These are phyloP conservation scores for Sophora flavescens DNA, from an alignment of 306 rosid genomes.

Conservation along the genomic window DNA sequence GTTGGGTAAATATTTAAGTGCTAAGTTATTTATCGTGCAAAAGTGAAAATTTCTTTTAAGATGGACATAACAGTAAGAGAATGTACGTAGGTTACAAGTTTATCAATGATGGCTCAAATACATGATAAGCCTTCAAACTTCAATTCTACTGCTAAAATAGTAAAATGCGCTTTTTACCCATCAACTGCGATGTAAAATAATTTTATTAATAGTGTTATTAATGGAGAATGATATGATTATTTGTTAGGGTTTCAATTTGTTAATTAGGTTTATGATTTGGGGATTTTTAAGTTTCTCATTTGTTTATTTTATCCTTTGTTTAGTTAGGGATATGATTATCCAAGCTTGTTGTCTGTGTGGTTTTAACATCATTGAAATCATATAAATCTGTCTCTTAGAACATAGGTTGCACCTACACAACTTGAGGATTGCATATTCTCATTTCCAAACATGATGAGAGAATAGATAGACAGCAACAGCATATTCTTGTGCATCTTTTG, in stretches of 20 bases:
- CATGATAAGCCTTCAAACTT: constrained; percentile 17
- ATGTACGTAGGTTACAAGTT: constrained; percentile 12
- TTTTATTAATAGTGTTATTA: constrained; percentile 7
- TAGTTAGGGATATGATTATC: constrained; percentile 33
- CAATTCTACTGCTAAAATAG: constrained; percentile 8
- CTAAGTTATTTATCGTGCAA: constrained; percentile 11
- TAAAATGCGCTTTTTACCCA: not conserved
- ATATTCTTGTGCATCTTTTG: not conserved
- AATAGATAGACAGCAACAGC: constrained; percentile 1
- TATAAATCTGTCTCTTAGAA: constrained; percentile 4
- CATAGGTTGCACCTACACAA: not conserved
- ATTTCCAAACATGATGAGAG: constrained; percentile 1
- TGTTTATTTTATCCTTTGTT: constrained; percentile 15
- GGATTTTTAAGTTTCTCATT: not conserved
- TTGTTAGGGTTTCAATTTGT: constrained; percentile 12
- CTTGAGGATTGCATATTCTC: not conserved
- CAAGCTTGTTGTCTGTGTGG: constrained; percentile 8
- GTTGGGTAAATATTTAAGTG: constrained; percentile 61
- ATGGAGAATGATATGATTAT: constrained; percentile 16
- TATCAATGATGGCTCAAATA: not conserved
- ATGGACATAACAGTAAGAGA: not conserved
- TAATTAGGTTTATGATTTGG: not conserved
- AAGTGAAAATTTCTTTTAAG: constrained; percentile 2
- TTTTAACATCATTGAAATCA: not conserved
- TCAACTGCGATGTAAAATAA: not conserved